Evolutionary conservation across 768 basidiomycete species (phyloP), one percentile per base, ranked within the genome.

Genomic region (Pulveroboletus ravenelii): DNA sequence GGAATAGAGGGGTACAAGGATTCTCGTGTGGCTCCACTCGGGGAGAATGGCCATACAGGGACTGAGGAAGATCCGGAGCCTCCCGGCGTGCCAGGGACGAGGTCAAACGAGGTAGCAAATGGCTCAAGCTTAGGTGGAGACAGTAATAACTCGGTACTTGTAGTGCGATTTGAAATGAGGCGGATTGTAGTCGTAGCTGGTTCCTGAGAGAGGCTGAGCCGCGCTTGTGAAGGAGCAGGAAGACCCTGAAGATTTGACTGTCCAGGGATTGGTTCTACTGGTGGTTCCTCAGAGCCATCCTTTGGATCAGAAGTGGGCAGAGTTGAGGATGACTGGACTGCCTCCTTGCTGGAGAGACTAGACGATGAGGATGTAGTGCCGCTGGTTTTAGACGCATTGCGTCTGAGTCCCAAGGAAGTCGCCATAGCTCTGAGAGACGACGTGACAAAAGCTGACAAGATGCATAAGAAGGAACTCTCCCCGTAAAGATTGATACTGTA

Each of bases 381-480:
- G 15, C 31, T 39, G 31, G 42, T 41, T 46, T 63, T 61, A 27
- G 55, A 51, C 27, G 25, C 27, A 32, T 69, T 63, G 27, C 82
- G 82, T 65, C 82, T 87, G 59, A 89, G 75, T 36, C 85, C 85
- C 27, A 89, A 72, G 12, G 89, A 88, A 37, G 73, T 82, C n/a
- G 86, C 89, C 37, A 92, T 72, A 0, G 85, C 82, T 63, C 77
- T 85, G 54, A 93, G 77, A 34, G 89, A 91, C 1, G 88, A 88
- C 39, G 75, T 71, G 14, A 89, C 79, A n/a, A 80, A 75, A 34
- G 73, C 81, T 85, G 64, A 31, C 53, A 53, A 43, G 32, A 20
- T 36, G 14, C 23, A 45, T 57, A 36, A 52, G 43, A 58, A 50
- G 9, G 12, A 27, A 8, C 20, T 8, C 32, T 18, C 25, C 27